Percentiles rank a stretch among this genome's conserved stretches.
phyloP scores from a whole-genome alignment of 352 stramenopile genomes.

The Globisporangium echinulatum region DNA sequence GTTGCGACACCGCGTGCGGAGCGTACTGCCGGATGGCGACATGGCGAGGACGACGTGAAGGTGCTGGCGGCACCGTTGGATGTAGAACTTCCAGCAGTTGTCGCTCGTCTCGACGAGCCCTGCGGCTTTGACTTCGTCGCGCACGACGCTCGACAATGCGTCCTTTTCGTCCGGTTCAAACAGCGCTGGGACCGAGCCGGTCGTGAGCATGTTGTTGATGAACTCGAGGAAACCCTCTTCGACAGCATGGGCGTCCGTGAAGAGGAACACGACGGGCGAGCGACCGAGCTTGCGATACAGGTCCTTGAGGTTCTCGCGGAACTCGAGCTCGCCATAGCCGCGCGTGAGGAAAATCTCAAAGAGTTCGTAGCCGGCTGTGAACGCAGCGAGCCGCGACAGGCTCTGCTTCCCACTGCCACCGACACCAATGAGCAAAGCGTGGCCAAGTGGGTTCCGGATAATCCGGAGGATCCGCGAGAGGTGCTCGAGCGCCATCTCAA shows the following conservation, averaged over 20 bases:
- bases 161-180: slow-evolving; percentile 93
- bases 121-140: slow-evolving; percentile 83
- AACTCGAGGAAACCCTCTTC: slow-evolving; percentile 96
- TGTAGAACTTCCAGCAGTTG: slow-evolving; percentile 93
- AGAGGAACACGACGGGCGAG: slow-evolving; percentile 91
- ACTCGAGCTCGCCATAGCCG: slow-evolving; percentile 91
- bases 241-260: slow-evolving; percentile 94
- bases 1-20: slow-evolving; percentile 92
- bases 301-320: slow-evolving; percentile 92
- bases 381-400: slow-evolving; percentile 88
- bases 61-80: slow-evolving; percentile 91
- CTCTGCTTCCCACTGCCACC: slow-evolving; percentile 94
- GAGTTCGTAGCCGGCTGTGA: slow-evolving; percentile 90
- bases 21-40: slow-evolving; percentile 90
- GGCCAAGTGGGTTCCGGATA: slow-evolving; percentile 87
- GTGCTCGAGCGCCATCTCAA: slow-evolving; percentile 95
- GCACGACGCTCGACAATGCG: slow-evolving; percentile 67
- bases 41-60: slow-evolving; percentile 93
- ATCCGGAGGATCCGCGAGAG: slow-evolving; percentile 91
- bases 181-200: slow-evolving; percentile 89
- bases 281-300: slow-evolving; percentile 88
- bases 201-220: slow-evolving; percentile 97
- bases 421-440: slow-evolving; percentile 92
- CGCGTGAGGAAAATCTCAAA: slow-evolving; percentile 94
- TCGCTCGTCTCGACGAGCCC: slow-evolving; percentile 90